Base-by-base conservation (phyloP, 2,329 filamentous ascomycete species). In the Metarhizium anisopliae region DNA sequence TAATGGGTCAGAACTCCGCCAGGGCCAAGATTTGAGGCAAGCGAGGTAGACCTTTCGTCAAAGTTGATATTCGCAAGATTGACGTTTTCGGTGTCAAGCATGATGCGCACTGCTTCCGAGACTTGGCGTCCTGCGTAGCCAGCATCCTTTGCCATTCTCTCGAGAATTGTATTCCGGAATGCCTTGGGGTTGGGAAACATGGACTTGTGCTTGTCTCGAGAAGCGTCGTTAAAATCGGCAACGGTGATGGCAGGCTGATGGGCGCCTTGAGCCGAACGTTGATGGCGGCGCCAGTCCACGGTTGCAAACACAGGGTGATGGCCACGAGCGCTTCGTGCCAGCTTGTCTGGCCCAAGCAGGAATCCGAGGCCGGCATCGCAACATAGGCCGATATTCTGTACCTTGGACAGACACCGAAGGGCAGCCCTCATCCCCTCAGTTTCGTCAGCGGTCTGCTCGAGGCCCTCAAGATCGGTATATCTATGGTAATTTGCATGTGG, bases 361-460 rank as follows among this genome's bases (percentile, higher is more conserved):
- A 84, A 89, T 11, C 86, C 86, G 42, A 89, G 73, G 10, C 86
- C 85, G 55, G 79, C 84, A 63, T 87, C 83, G 45, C 87, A 77
- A 18, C 82, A 87, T 3, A 90, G 68, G 0, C 81, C 86, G n/a
- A 90, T 74, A 58, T 87, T 83, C 40, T 73, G 75, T 2, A 85
- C 78, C 8, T 76, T 74, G 2, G 65, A 70, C 2, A 88, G 73
- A 53, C 77, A 79, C 11, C 73, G 73, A 55, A 90, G 77, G 3
- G 85, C 83, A 38, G 76, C 72, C 58, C 77, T 81, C 81, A 87
- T 84, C 35, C 76, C 77, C 10, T 75, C 73, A 0, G 78, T 82
- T 62, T 86, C 82, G 61, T 89, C 85, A 4, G 85, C 83, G 10
- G 81, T 79, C 53, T 78, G 72, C 64, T 87, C 85, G 2, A 87